Evolutionary conservation across 257 asterid species (phyloP).

Genomic region (Linderniella brevidens): DNA sequence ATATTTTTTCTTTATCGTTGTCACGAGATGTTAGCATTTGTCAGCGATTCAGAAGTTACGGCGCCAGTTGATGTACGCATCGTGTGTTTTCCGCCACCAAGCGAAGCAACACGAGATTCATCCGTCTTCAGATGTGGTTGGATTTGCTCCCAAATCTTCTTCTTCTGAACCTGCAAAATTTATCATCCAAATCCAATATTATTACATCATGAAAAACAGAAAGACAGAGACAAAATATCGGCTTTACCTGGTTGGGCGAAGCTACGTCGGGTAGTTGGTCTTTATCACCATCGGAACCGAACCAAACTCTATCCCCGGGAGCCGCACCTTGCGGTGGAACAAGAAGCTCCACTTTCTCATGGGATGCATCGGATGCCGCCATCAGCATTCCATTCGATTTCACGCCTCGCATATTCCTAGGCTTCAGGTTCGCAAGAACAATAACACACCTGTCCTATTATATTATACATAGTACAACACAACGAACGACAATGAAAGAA

Average conservation of each 20-base stretch:
- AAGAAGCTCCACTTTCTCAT: constrained; percentile 83
- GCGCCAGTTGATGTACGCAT: constrained; percentile 66
- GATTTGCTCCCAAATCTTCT: constrained; percentile 78
- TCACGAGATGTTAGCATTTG: constrained; percentile 64
- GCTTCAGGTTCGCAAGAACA: constrained; percentile 85
- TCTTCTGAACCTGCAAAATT: constrained; percentile 66
- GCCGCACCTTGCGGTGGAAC: constrained; percentile 66
- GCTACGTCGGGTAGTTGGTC: constrained; percentile 63
- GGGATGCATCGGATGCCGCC: constrained; percentile 90
- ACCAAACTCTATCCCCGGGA: constrained; percentile 93
- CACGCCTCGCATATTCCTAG: constrained; percentile 97
- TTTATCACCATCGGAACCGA: constrained; percentile 59
- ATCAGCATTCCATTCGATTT: constrained; percentile 85
- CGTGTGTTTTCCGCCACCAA: constrained; percentile 18
- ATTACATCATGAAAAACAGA: not conserved
- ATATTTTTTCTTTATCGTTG: too few relatives aligned
- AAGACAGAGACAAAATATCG: not conserved
- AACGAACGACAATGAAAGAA: not conserved
- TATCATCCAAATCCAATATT: not conserved
- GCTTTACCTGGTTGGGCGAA: constrained; percentile 76
- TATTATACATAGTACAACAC: constrained; percentile 9
- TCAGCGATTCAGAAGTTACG: constrained; percentile 33
- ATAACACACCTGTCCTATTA: constrained; percentile 52
- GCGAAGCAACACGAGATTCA: constrained; percentile 34
- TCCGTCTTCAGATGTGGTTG: constrained; percentile 79